A percentile compares a stretch with the other conserved stretches of the same genome.
phyloP scores from a whole-genome alignment of 1,284 basidiomycete genomes.

The Malassezia slooffiae region DNA sequence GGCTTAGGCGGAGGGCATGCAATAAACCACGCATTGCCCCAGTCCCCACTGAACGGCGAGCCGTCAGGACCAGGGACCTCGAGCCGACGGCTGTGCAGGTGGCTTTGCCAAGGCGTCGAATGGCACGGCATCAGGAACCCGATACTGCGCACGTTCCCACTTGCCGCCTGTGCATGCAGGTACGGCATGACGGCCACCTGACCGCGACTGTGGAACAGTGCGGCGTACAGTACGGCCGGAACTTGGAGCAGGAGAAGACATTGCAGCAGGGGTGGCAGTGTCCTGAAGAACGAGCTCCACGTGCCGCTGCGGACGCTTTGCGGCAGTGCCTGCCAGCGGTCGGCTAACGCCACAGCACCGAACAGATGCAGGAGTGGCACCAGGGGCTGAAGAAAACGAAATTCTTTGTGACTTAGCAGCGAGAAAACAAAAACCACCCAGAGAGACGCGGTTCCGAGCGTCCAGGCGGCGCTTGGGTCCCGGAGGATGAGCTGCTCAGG shows the following conservation, averaged over 20 bases:
- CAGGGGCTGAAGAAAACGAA: slow-evolving; percentile 86
- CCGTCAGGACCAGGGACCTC: slow-evolving; percentile 6
- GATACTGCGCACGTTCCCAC: slow-evolving; percentile 43
- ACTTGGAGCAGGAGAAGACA: slow-evolving; percentile 19
- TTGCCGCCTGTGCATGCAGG: slow-evolving; percentile 14
- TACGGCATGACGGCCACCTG: slow-evolving; percentile 25
- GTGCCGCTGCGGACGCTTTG: background rate
- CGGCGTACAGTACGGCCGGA: slow-evolving; percentile 21
- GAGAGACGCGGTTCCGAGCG: slow-evolving; percentile 15
- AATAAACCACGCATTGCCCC: slow-evolving; percentile 25
- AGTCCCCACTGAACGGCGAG: slow-evolving; percentile 16
- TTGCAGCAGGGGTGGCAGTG: slow-evolving; percentile 5
- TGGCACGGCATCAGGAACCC: slow-evolving; percentile 94
- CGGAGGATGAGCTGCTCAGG: background rate
- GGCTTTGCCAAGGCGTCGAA: slow-evolving; percentile 87
- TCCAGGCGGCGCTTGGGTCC: slow-evolving; percentile 2
- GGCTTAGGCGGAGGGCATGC: slow-evolving; percentile 20
- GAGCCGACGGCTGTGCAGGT: slow-evolving; percentile 55
- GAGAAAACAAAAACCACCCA: slow-evolving; percentile 23
- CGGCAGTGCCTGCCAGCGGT: background rate
- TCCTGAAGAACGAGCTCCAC: too few species aligned
- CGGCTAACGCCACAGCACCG: slow-evolving; percentile 48
- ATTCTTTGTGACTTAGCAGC: slow-evolving; percentile 62
- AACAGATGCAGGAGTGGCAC: slow-evolving; percentile 74
- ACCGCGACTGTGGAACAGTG: slow-evolving; percentile 22